These are phyloP conservation scores for Yamadazyma ubonensis DNA, from an alignment of 805 yeast genomes.

Conservation along the genomic window DNA sequence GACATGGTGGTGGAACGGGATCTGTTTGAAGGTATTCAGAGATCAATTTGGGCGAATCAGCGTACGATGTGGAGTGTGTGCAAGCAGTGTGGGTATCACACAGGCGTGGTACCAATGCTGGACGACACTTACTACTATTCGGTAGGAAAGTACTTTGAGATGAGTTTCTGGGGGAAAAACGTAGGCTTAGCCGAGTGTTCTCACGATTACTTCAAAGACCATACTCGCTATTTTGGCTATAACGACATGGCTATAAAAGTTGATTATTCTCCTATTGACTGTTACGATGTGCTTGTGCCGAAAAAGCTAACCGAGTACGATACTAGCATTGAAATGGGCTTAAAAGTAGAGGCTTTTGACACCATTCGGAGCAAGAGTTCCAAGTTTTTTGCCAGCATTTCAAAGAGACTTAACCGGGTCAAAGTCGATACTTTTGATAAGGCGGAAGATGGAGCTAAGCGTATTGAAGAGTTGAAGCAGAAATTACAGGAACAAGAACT, in stretches of 20 bases:
- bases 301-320: conserved; percentile 67
- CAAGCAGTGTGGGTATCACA: conserved; percentile 67
- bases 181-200: conserved; percentile 49
- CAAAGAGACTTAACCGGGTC: conserved; percentile 69
- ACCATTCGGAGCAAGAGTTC: conserved; percentile 53
- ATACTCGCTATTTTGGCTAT: conserved; percentile 79
- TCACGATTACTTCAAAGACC: conserved; percentile 81
- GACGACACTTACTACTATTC: conserved; percentile 88
- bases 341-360: conserved; percentile 63
- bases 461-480: conserved; percentile 56
- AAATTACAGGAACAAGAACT: conserved; percentile 52
- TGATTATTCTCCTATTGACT: conserved; percentile 72
- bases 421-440: conserved; percentile 71
- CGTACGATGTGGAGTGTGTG: conserved; percentile 92
- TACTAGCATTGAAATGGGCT: conserved; percentile 63
- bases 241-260: conserved; percentile 75
- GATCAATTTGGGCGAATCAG: conserved; percentile 31
- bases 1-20: conserved; percentile 72
- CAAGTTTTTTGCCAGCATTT: conserved; percentile 70
- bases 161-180: conserved; percentile 65
- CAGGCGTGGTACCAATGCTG: conserved; percentile 80
- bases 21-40: conserved; percentile 25
- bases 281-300: conserved; percentile 80
- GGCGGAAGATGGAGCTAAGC: conserved; percentile 63
- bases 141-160: conserved; percentile 88